Evolutionary conservation across 805 yeast genomes (phyloP).

Genomic region (Osmozyma mogii): DNA sequence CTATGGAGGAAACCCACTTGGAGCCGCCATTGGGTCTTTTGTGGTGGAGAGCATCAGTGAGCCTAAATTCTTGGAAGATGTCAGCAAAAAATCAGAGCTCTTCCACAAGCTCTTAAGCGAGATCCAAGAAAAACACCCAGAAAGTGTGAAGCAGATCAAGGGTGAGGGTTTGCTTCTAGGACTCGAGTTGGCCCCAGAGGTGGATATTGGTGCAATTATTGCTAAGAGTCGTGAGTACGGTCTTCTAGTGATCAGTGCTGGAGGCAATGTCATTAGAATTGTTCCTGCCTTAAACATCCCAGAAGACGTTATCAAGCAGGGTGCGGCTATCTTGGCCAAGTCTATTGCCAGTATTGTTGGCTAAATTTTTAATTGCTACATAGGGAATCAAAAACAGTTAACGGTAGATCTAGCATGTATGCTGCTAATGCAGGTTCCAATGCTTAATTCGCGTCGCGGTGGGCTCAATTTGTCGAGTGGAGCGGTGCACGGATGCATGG

Average conservation of each 20-base stretch:
- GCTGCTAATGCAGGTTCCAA: no score
- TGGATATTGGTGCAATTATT: constrained; percentile 59
- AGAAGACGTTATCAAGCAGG: constrained; percentile 59
- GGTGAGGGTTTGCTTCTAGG: constrained; percentile 90
- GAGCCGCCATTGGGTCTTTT: constrained; percentile 69
- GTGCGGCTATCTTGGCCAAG: constrained; percentile 59
- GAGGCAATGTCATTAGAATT: constrained; percentile 81
- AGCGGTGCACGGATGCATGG: no score
- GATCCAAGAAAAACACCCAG: constrained; percentile 49
- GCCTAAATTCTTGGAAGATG: constrained; percentile 50
- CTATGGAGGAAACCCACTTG: constrained; percentile 95
- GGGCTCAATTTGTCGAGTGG: no score
- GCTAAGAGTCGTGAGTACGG: constrained; percentile 71
- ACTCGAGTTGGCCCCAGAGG: constrained; percentile 49
- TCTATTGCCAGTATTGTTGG: constrained; percentile 39
- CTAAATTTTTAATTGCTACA: no score
- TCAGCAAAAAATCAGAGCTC: constrained; percentile 50
- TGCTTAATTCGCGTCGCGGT: no score
- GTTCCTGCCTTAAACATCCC: constrained; percentile 89
- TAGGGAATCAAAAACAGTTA: no score
- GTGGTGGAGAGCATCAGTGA: constrained; percentile 65
- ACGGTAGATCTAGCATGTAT: no score
- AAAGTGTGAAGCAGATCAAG: constrained; percentile 58
- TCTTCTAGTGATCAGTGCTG: constrained; percentile 81
- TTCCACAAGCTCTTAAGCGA: constrained; percentile 44